Evolutionary conservation across 257 asterid genomes (phyloP), one percentile per base, ranked within the genome.

Genomic region (Thymus quinquecostatus): DNA sequence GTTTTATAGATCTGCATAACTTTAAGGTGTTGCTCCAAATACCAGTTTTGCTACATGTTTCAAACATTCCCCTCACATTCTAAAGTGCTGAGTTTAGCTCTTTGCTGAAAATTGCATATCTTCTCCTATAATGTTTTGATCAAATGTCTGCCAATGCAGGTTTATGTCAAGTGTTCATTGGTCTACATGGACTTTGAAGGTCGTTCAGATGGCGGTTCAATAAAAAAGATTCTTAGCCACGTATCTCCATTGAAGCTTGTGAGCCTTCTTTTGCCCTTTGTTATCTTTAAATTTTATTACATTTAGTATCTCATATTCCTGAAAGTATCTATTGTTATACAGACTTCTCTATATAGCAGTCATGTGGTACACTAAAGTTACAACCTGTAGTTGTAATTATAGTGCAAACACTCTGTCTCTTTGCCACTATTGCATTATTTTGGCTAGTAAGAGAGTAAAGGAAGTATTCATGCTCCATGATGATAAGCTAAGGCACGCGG

Each of bases 161-260:
- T 94, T 78, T 83, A 82, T 72, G 99, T 94, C 76, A 91, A 89
- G 86, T 89, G 96, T 76, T 85, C 95, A 29, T 86, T 92, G 83
- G 75, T 85, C 73, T 94, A 87, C 84, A 85, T 88, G 93, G 98
- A 94, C 79, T 88, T 94, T 77, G 98, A 94, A 82, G 99, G 99
- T 66, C 97, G 97, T 77, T 87, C 99, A 60, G 99, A 94, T 82
- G 99, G 99, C 62, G 86, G 97, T 67, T 91, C 99, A 60, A 83
- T 94, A 51, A 94, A 94, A 85, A 91, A 96, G 85, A 94, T 91
- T 77, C 87, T 94, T 64, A 83, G 93, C 63, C 98, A 94, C 36
- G 99, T 94, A 48, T 87, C 96, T 21, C 99, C 98, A 59, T 81
- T 94, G 75, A 91, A 94, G 95, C 96, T 94, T 87, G 99, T 94